Base-by-base conservation (phyloP, 2,329 filamentous ascomycete species). In the Xylariaceae sp. region DNA sequence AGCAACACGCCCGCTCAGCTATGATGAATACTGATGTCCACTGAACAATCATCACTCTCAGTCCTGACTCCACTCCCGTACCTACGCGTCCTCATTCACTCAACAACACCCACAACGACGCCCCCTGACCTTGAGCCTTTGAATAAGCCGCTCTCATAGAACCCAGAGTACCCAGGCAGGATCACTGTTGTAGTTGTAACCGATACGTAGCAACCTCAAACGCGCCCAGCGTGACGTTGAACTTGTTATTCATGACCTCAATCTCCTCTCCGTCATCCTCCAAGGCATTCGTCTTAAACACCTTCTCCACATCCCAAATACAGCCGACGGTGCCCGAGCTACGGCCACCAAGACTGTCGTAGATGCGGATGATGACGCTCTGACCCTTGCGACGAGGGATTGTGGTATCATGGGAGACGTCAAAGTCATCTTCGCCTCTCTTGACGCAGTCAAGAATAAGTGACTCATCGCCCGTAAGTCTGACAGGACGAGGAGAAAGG, bases 371-470 rank as follows among this genome's bases (percentile, higher is more conserved):
- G 61, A 99, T 87, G 51, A 97, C 82, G 71, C 89, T 95, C 73
- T 84, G 83, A 0, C 90, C 92, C 66, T 84, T 82, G 59, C 89
- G 84, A 65, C 78, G 78, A 2, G 83, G 82, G 37, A 93, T 75
- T 42, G 83, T 82, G 18, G 83, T 82, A 2, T 79, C 81, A 13
- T 80, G 74, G 50, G 81, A 84, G 49, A 92, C 82, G 66, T 92
- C 89, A 68, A 88, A 86, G 65, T 93, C 89, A 67, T 93, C 89
- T 71, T 93, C 89, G n/a, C 90, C 94, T 59, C 94, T 88, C 81
- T 99, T 99, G 73, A 99, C 82, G 0, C 87, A 88, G 72, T 99
- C 94, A 0, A 99, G 78, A 2, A 99, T 79, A 17, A 99, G 77
- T 2, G 88, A 87, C 8, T 80, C 72, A 50, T 81, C 79, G 51